Evolutionary conservation across 1,139 yeast genomes (phyloP), one percentile per base, ranked within the genome.

Genomic region (Candida sp.): DNA sequence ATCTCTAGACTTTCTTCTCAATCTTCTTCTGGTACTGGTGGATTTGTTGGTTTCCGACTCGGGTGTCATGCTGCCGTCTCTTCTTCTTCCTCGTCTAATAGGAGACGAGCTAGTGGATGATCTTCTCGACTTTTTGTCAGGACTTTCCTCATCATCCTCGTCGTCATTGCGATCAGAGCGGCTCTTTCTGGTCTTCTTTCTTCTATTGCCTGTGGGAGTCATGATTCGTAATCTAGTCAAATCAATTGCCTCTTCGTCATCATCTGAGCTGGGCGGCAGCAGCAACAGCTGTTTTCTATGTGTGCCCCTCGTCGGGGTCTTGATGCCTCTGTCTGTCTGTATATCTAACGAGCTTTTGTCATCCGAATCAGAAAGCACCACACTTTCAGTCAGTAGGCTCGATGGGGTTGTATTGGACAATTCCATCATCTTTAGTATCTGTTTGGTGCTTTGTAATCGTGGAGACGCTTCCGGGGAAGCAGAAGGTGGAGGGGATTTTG

Each of bases 331-430:
- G 5, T 47, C 38, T 6, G 38, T 31, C 34, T 49, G 51, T 37
- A 60, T 51, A n/a, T 66, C 69, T 8, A 70, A 53, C 5, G 76
- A 72, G 52, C 70, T 66, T 51, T 67, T 75, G 2, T 68, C 68
- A 48, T 75, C 80, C 0, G 78, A 73, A 53, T 75, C 80, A 0
- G 78, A 71, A 53, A 65, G 73, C 8, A 75, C 58, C 23, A 68
- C 77, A 49, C 62, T 65, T 11, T 73, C 79, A 48, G 73, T 52
- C 50, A 42, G 31, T 40, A 37, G 26, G 23, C 39, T 22, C 33
- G 37, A 46, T 9, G 37, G 44, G 17, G 33, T 30, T 32, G 27
- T 23, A 7, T 26, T 4, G 17, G 35, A 26, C 5, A 44, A 7
- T 30, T 37, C 28, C 47, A 49, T 44, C 42, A 40, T 28, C n/a